Evolutionary conservation across 805 yeast genomes (phyloP).

Genomic region (Myxozyma vanderwaltii): DNA sequence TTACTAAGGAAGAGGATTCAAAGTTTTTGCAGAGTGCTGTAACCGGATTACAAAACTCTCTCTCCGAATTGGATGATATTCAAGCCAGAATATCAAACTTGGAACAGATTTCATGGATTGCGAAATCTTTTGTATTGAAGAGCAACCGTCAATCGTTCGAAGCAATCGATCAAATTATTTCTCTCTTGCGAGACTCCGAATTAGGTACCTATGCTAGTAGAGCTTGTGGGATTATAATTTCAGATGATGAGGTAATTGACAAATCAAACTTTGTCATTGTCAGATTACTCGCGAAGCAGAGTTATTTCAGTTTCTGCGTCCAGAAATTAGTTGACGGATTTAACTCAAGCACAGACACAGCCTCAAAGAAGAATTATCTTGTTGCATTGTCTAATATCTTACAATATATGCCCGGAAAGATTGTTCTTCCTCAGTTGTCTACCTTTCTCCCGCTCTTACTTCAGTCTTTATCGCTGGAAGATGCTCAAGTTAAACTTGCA

Average conservation of each 20-base stretch:
- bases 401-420: conserved; percentile 61
- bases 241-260: conserved; percentile 64
- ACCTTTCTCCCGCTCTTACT: conserved; percentile 71
- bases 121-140: conserved; percentile 68
- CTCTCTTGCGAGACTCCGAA: conserved; percentile 43
- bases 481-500: conserved; percentile 56
- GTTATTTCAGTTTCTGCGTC: conserved; percentile 63
- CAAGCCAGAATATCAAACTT: conserved; percentile 2
- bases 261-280: conserved; percentile 60
- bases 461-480: conserved; percentile 56
- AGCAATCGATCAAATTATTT: conserved; percentile 44
- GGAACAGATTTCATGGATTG: conserved; percentile 40
- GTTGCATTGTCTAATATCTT: conserved; percentile 68
- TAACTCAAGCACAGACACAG: conserved; percentile 35
- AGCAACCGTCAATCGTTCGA: conserved; percentile 49
- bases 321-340: conserved; percentile 57
- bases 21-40: conserved; percentile 34
- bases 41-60: background rate
- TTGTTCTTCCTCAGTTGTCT: conserved; percentile 65
- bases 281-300: conserved; percentile 76
- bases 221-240: conserved; percentile 63
- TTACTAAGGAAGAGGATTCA: conserved; percentile 36
- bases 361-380: conserved; percentile 54
- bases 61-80: background rate
- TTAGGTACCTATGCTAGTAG: conserved; percentile 51